phyloP scores from a whole-genome alignment of 2,329 filamentous ascomycete genomes.

The Aspergillus uvarum region DNA sequence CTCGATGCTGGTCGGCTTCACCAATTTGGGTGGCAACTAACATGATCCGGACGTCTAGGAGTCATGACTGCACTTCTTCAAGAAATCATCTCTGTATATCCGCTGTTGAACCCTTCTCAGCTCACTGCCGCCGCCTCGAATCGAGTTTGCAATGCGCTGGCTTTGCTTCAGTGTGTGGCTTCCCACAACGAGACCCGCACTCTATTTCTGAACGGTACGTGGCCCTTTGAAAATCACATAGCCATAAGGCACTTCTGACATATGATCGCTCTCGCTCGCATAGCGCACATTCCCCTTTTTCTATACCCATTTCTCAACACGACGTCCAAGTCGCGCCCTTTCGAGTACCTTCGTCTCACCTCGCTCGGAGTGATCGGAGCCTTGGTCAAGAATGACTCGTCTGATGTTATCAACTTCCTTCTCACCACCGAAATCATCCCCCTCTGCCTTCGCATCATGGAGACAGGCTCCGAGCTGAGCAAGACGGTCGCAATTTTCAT shows the following conservation, averaged over 20 bases:
- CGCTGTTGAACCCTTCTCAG: slow-evolving; percentile 91
- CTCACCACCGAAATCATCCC: slow-evolving; percentile 98
- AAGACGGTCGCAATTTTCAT: slow-evolving; percentile 99
- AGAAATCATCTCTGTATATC: slow-evolving; percentile 98
- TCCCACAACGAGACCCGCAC: slow-evolving; percentile 95
- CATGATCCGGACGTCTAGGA: slow-evolving; percentile 52
- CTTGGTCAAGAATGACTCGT: slow-evolving; percentile 97
- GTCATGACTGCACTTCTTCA: slow-evolving; percentile 98
- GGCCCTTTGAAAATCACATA: not conserved
- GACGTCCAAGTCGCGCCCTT: slow-evolving; percentile 94
- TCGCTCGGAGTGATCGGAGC: slow-evolving; percentile 96
- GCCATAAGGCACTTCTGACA: slow-evolving; percentile 2
- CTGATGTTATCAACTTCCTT: slow-evolving; percentile 98
- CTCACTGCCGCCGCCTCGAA: slow-evolving; percentile 97
- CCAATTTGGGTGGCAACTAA: slow-evolving; percentile 7
- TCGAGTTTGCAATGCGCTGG: slow-evolving; percentile 93
- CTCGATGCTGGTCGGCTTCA: slow-evolving; percentile 5
- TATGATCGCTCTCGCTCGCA: not conserved
- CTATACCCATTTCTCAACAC: slow-evolving; percentile 98
- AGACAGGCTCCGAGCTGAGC: slow-evolving; percentile 95
- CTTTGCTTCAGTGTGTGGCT: slow-evolving; percentile 92
- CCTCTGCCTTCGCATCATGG: slow-evolving; percentile 96
- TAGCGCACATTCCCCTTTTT: slow-evolving; percentile 95
- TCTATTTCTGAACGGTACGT: slow-evolving; percentile 83
- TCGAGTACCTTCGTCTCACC: slow-evolving; percentile 94